Conservation (phyloP, 1,284 basidiomycete species). For the Chalciporus sp. region DNA sequence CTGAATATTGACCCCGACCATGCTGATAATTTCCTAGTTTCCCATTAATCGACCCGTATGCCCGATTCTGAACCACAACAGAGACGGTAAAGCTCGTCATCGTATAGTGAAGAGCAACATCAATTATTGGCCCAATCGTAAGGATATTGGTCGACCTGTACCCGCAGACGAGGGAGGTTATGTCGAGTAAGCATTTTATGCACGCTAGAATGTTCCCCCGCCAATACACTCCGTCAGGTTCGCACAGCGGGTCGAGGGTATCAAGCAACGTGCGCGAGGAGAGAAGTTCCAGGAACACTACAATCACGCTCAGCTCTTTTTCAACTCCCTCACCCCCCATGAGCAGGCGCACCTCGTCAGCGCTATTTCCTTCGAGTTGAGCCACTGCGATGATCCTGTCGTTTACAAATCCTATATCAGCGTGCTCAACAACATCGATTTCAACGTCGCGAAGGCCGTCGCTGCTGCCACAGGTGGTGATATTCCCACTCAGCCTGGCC, state of each 20-base stretch:
- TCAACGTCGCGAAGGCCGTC: slow-evolving; percentile 66
- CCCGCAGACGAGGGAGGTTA: slow-evolving; percentile 58
- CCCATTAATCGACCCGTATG: slow-evolving; percentile 85
- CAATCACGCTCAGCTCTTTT: slow-evolving; percentile 74
- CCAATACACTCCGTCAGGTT: slow-evolving; percentile 36
- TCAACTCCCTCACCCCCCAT: slow-evolving; percentile 68
- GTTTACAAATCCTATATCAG: slow-evolving; percentile 71
- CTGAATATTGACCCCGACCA: background rate
- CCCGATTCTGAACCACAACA: slow-evolving; percentile 73
- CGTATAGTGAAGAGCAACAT: slow-evolving; percentile 61
- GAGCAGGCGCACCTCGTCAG: slow-evolving; percentile 70
- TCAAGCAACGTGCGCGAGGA: slow-evolving; percentile 69
- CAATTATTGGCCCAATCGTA: slow-evolving; percentile 81
- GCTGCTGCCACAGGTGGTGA: slow-evolving; percentile 65
- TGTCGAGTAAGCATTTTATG: slow-evolving; percentile 44
- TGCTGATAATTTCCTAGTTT: slow-evolving; percentile 45
- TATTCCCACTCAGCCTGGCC: slow-evolving; percentile 49
- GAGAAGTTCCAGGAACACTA: slow-evolving; percentile 76
- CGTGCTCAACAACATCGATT: slow-evolving; percentile 69
- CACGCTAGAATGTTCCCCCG: background rate
- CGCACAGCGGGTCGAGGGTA: slow-evolving; percentile 54
- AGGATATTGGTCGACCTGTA: slow-evolving; percentile 53
- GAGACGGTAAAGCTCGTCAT: slow-evolving; percentile 64
- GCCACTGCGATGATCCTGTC: slow-evolving; percentile 72
- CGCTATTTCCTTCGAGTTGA: slow-evolving; percentile 78